These are phyloP conservation scores for Huiozyma naganishii DNA, from an alignment of 805 yeast species.

Conservation along the genomic window DNA sequence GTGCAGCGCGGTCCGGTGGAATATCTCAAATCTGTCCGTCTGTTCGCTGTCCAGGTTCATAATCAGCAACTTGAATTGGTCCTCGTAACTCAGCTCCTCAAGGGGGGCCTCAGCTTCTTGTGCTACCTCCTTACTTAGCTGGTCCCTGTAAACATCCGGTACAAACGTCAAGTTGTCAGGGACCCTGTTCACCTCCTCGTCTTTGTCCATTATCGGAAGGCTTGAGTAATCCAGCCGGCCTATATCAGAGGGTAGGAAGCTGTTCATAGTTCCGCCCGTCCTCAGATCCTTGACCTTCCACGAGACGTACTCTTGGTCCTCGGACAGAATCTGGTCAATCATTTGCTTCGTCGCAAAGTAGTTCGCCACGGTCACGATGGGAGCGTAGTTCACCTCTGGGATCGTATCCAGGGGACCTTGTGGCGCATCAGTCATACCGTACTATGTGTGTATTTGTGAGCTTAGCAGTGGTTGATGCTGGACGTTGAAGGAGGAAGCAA, in stretches of 20 bases:
- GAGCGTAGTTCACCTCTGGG: slow-evolving; percentile 23
- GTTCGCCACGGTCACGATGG: slow-evolving; percentile 20
- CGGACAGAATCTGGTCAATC: slow-evolving; percentile 25
- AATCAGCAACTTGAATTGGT: slow-evolving; percentile 50
- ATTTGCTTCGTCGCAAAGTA: slow-evolving; percentile 23
- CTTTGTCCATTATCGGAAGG: background rate
- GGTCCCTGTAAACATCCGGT: slow-evolving; percentile 18
- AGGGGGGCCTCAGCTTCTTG: slow-evolving; percentile 8
- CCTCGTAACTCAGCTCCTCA: slow-evolving; percentile 38
- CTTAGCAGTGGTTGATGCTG: no score
- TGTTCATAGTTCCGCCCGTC: slow-evolving; percentile 26
- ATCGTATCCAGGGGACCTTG: slow-evolving; percentile 25
- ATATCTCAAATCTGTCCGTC: slow-evolving; percentile 77
- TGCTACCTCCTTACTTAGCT: background rate
- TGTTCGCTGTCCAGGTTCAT: slow-evolving; percentile 72
- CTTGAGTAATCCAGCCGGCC: background rate
- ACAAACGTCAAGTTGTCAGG: slow-evolving; percentile 19
- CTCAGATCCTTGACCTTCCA: slow-evolving; percentile 24
- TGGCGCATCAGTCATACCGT: slow-evolving; percentile 14
- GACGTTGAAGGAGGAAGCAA: no score
- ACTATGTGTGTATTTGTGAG: background rate
- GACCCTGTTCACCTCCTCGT: slow-evolving; percentile 14
- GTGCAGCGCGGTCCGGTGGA: slow-evolving; percentile 65
- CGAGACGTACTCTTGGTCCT: slow-evolving; percentile 26
- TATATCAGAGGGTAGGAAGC: slow-evolving; percentile 6